Evolutionary conservation across 2,329 filamentous ascomycete species (phyloP), one percentile per base, ranked within the genome.

Genomic region (Monilinia fructicola): DNA sequence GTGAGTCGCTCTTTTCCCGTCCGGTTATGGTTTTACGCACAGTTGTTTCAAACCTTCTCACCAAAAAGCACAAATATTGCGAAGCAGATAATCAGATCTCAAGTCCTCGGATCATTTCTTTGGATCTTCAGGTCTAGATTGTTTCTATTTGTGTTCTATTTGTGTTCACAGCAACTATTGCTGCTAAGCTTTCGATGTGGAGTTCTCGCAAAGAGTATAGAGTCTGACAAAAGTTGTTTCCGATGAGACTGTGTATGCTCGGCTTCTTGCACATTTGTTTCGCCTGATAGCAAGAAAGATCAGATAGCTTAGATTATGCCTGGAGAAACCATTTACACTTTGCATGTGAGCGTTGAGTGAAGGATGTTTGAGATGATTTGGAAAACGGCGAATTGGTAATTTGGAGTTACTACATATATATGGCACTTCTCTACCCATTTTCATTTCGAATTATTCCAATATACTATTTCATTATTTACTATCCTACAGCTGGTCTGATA

Each of bases 151-250:
- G 26, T n/a, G n/a, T n/a, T n/a, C n/a, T 60, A 50, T 38, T 60
- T 21, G 23, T 38, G 44, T 50, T 35, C 14, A 21, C 21, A n/a
- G 14, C 31, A 50, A 26, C 58, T 38, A 26, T 21, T 38, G 50
- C 9, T 52, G 54, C 11, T 28, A 59, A 59, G 63, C n/a, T 59
- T 50, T 52, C 9, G 18, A 21, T 46, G 23, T 42, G 42, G 28
- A 46, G 40, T 38, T 28, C 23, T 56, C 42, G 31, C 42, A 58
- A 65, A 59, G 63, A 35, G 44, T 58, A 46, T 46, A 50, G 52
- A 53, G 55, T 61, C 55, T 44, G 55, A 66, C 64, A 53, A 66
- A 38, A 46, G 50, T 42, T 61, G 64, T 66, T 66, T 66, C 54
- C 38, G 35, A 66, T 66, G 55, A 23, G 12, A 28, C 28, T 61